A percentile compares a stretch with the other conserved stretches of the same genome.
Conservation (phyloP, 441 rosid genomes). For the Cnidoscolus chayamansa region DNA sequence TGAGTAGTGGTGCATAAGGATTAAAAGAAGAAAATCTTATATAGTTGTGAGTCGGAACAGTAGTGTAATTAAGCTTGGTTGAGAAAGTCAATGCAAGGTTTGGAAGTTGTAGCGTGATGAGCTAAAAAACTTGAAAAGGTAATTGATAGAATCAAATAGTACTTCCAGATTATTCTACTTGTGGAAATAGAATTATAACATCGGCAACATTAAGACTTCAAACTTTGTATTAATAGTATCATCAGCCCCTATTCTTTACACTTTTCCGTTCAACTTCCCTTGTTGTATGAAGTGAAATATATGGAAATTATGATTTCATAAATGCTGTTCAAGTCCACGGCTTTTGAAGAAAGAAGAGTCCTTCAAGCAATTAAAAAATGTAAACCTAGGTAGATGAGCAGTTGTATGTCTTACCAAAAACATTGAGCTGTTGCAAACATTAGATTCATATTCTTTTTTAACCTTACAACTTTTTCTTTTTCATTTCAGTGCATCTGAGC, state of each 20-base stretch:
- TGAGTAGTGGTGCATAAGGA: neutral
- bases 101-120: neutral
- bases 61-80: too few species aligned
- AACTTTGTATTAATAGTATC: neutral
- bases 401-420: neutral
- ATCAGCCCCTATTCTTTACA: neutral
- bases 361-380: conserved; percentile 5
- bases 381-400: neutral
- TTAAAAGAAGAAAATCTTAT: too few species aligned
- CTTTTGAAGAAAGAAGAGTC: neutral
- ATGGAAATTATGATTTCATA: neutral
- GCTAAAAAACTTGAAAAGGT: neutral
- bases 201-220: neutral
- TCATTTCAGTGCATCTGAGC: conserved; percentile 51
- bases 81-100: neutral
- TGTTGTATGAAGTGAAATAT: neutral
- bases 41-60: too few species aligned
- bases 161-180: neutral
- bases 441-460: conserved; percentile 4
- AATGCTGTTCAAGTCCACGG: neutral
- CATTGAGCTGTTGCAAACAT: neutral
- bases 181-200: neutral
- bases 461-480: conserved; percentile 9
- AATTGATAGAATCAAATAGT: neutral
- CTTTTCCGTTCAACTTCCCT: neutral